These are phyloP conservation scores for Fusarium sp. DNA, from an alignment of 2,329 filamentous ascomycete genomes.

Conservation along the genomic window DNA sequence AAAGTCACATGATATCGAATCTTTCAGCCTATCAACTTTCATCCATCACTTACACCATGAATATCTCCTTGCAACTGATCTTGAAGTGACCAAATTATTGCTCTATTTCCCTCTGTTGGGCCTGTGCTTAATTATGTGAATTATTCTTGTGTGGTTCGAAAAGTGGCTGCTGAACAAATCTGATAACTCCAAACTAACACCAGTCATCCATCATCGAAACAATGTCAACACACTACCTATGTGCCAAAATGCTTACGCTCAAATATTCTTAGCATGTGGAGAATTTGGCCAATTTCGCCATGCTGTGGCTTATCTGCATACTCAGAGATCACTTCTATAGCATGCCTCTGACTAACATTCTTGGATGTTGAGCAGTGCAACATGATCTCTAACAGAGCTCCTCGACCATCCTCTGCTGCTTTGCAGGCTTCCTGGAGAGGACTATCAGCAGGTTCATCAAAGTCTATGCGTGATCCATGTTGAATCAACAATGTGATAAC, in stretches of 20 bases:
- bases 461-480: conserved; percentile 9
- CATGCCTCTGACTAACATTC: conserved; percentile 3
- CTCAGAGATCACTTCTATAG: background rate
- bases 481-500: too few species aligned
- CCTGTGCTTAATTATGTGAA: background rate
- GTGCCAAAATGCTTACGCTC: background rate
- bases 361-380: background rate
- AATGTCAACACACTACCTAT: background rate
- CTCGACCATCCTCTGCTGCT: background rate
- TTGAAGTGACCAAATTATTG: background rate
- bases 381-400: conserved; percentile 8
- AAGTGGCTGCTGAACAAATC: background rate
- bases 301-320: background rate
- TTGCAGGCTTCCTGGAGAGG: conserved; percentile 12
- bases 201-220: background rate
- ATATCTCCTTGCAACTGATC: background rate
- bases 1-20: conserved; percentile 47
- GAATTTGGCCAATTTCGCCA: background rate
- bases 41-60: background rate
- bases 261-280: background rate
- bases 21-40: background rate
- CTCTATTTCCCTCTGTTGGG: background rate
- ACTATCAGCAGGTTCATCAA: background rate
- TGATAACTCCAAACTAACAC: background rate
- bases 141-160: background rate